phyloP scores from a whole-genome alignment of 1,139 yeast species.

The Petasospora rhodanensis region DNA sequence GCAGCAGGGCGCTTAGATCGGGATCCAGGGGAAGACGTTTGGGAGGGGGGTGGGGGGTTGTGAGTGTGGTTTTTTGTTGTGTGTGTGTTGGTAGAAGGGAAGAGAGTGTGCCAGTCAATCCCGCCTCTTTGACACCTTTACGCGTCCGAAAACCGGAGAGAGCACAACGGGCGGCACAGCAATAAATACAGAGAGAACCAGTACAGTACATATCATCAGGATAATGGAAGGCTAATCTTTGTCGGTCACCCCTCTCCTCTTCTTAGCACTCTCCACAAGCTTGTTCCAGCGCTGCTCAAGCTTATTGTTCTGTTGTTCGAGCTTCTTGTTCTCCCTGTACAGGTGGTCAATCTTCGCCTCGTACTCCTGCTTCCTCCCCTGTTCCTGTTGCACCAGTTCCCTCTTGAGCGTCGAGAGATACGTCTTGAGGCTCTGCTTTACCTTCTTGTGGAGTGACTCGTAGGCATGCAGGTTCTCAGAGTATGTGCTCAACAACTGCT shows the following conservation, averaged over 20 bases:
- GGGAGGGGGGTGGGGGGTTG: no score
- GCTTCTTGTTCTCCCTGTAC: conserved; percentile 28
- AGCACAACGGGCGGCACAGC: no score
- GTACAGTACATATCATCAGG: no score
- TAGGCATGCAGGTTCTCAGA: conserved; percentile 21
- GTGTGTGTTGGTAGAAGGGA: no score
- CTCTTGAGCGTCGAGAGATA: conserved; percentile 23
- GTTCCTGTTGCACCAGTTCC: conserved; percentile 30
- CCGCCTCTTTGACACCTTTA: no score
- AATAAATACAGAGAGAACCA: no score
- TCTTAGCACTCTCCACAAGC: conserved; percentile 43
- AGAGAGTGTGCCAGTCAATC: no score
- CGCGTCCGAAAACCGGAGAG: no score
- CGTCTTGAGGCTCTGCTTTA: conserved; percentile 15
- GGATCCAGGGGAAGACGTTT: no score
- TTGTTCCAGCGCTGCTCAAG: conserved; percentile 45
- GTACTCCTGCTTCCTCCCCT: conserved; percentile 26
- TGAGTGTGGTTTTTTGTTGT: no score
- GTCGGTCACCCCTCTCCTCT: conserved; percentile 29
- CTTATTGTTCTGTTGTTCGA: conserved; percentile 35
- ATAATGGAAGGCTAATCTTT: no score
- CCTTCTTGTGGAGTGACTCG: conserved; percentile 21
- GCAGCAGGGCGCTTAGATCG: no score
- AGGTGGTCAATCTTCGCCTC: conserved; percentile 27
- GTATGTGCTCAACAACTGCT: conserved; percentile 17